These are phyloP conservation scores for Ulmus americana DNA, from an alignment of 331 rosid genomes.

Conservation along the genomic window DNA sequence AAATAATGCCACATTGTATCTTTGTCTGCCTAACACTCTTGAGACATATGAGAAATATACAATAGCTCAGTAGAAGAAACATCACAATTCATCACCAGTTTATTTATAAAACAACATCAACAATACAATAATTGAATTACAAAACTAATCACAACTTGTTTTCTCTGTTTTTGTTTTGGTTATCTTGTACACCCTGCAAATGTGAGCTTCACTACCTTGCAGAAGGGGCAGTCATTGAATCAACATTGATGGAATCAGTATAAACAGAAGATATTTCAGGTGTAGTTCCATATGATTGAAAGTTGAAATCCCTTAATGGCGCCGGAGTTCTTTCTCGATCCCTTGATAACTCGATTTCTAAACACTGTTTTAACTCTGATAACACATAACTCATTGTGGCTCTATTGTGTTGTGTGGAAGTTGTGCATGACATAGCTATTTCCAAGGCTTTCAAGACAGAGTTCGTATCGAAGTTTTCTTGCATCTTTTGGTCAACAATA, in stretches of 20 bases:
- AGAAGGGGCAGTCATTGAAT: conserved; percentile 19
- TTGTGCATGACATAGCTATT: conserved; percentile 46
- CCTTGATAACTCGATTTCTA: conserved; percentile 31
- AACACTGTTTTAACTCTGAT: conserved; percentile 38
- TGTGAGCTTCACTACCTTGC: conserved; percentile 11
- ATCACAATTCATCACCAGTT: background rate
- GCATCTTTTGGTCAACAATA: conserved; percentile 43
- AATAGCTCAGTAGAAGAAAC: background rate
- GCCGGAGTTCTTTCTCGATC: conserved; percentile 19
- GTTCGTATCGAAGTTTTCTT: conserved; percentile 33
- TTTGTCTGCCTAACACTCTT: background rate
- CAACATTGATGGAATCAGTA: conserved; percentile 25
- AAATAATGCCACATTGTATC: background rate
- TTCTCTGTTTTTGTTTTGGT: background rate
- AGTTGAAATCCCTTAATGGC: conserved; percentile 1
- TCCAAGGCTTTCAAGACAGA: conserved; percentile 36
- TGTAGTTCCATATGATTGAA: conserved; percentile 16
- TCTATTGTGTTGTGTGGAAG: conserved; percentile 42
- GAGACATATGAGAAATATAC: background rate
- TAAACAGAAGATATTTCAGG: conserved; percentile 29
- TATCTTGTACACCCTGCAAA: background rate
- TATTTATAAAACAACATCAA: background rate
- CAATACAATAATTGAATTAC: background rate
- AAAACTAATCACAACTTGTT: background rate
- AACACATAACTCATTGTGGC: conserved; percentile 43